These are phyloP conservation scores for Pseudopithomyces chartarum DNA, from an alignment of 2,329 filamentous ascomycete species.

Conservation along the genomic window DNA sequence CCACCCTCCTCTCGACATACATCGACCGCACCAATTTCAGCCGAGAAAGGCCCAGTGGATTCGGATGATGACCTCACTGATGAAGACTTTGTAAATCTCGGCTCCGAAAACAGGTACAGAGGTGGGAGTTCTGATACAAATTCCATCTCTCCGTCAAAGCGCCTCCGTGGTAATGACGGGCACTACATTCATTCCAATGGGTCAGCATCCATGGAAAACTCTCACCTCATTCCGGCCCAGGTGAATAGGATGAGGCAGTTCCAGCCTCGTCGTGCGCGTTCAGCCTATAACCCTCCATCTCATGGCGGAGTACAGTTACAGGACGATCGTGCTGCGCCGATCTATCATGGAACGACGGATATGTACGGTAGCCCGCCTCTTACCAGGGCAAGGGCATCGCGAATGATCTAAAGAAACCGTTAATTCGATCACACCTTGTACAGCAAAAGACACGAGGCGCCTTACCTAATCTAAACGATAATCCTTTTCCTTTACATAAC, in stretches of 20 bases:
- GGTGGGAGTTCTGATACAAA: not conserved
- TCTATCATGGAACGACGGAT: not conserved
- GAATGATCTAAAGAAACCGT: not conserved
- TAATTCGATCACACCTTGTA: not conserved
- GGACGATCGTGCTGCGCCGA: not conserved
- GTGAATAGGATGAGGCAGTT: not conserved
- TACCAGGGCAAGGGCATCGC: not conserved
- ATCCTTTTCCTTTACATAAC: not conserved
- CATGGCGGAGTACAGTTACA: not conserved
- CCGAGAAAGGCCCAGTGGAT: not conserved
- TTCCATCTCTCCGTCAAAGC: not conserved
- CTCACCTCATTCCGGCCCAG: not conserved
- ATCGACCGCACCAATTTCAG: not conserved
- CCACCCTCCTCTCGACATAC: not conserved
- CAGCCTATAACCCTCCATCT: not conserved
- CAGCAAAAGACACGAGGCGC: too few species aligned
- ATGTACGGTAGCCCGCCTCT: not conserved
- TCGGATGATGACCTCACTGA: not conserved
- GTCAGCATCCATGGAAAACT: not conserved
- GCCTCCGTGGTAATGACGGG: not conserved
- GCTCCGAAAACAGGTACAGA: not conserved
- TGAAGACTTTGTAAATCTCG: not conserved
- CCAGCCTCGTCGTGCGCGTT: not conserved
- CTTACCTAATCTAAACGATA: too few species aligned
- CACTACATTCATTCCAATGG: not conserved